Conservation (phyloP, 179 eudicot genomes). For the Heliamphora pulchella region DNA sequence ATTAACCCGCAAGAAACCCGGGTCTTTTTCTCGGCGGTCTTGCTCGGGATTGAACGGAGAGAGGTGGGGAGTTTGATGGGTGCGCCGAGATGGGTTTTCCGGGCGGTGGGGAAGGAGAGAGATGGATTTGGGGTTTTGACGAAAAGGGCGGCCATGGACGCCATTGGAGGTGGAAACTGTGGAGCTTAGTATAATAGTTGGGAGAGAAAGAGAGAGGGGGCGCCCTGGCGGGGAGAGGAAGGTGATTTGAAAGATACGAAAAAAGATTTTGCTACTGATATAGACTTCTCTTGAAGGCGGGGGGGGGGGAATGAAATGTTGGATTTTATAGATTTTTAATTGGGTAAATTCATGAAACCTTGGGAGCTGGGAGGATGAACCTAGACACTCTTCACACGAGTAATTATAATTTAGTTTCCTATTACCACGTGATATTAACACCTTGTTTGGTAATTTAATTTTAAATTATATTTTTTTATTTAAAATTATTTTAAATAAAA, state of each 20-base stretch:
- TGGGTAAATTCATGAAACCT: too few species aligned
- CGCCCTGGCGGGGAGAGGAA: too few species aligned
- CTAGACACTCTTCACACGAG: constrained; percentile 19
- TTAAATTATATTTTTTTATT: too few species aligned
- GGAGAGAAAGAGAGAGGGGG: neutral
- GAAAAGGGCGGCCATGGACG: constrained; percentile 43
- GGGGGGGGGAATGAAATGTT: too few species aligned
- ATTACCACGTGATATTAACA: too few species aligned
- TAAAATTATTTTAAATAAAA: too few species aligned
- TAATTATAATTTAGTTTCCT: too few species aligned
- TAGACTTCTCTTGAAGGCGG: too few species aligned
- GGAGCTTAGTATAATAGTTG: neutral
- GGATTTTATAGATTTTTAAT: too few species aligned
- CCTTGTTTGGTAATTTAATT: too few species aligned
- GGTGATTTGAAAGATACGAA: too few species aligned
- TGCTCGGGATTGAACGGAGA: constrained; percentile 5
- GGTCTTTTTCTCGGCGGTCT: constrained; percentile 7
- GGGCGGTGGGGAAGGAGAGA: constrained; percentile 16
- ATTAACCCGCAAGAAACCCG: constrained; percentile 44
- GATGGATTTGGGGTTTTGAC: constrained; percentile 25
- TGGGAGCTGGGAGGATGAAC: constrained; percentile 24
- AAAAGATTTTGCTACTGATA: too few species aligned
- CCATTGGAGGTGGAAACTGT: constrained; percentile 23
- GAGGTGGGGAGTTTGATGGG: constrained; percentile 18
- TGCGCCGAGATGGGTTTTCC: constrained; percentile 18